phyloP scores from a whole-genome alignment of 371 early-diverging fungal genomes.

The Dichotomocladium elegans region DNA sequence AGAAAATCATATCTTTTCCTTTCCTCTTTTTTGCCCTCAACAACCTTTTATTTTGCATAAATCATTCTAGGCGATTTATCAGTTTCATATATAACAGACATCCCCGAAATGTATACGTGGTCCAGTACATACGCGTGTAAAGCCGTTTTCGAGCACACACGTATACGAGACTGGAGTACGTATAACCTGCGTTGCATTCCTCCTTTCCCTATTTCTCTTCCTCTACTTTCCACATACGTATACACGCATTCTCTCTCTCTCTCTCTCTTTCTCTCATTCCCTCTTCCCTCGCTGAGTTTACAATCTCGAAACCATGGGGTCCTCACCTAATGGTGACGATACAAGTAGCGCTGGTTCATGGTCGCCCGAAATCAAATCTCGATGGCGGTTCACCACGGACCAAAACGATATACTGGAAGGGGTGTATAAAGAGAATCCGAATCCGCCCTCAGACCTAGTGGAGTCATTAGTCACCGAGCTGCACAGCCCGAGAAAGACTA shows the following conservation, averaged over 20 bases:
- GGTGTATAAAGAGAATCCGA: slow-evolving; percentile 12
- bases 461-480: slow-evolving; percentile 20
- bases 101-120: too few species aligned
- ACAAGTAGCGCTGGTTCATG: slow-evolving; percentile 11
- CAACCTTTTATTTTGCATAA: background rate
- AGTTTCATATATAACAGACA: too few species aligned
- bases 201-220: too few species aligned
- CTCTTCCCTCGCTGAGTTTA: too few species aligned
- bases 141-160: too few species aligned
- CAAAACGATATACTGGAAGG: slow-evolving; percentile 24
- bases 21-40: background rate
- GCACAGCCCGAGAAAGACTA: slow-evolving; percentile 20
- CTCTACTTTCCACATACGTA: too few species aligned
- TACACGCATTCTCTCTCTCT: too few species aligned
- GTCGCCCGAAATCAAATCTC: slow-evolving; percentile 31
- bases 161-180: too few species aligned
- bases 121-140: too few species aligned
- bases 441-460: slow-evolving; percentile 20
- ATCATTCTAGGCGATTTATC: background rate
- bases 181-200: too few species aligned
- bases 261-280: background rate
- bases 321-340: background rate
- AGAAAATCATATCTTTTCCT: too few species aligned
- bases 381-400: slow-evolving; percentile 26
- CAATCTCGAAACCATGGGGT: too few species aligned